These are phyloP conservation scores for Trichoderma polysporum DNA, from an alignment of 2,329 filamentous ascomycete genomes.

Conservation along the genomic window DNA sequence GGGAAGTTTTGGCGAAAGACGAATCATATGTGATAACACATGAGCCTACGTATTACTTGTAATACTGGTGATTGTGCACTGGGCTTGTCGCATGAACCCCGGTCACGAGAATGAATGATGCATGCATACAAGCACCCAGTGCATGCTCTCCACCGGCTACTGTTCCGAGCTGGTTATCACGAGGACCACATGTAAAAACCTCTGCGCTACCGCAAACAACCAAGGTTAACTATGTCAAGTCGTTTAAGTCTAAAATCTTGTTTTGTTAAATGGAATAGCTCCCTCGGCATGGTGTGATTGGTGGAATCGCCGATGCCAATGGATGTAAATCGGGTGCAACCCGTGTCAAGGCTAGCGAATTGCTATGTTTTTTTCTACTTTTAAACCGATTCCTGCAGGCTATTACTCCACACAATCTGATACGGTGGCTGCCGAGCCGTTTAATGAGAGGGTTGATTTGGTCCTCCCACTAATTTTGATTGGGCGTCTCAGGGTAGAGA, in stretches of 20 bases:
- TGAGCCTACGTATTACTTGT: background rate
- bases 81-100: background rate
- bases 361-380: constrained; percentile 3
- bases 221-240: background rate
- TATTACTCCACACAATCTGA: constrained; percentile 1
- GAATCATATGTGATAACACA: no score
- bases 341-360: background rate
- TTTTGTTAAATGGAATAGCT: background rate
- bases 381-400: background rate
- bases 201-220: background rate
- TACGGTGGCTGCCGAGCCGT: background rate
- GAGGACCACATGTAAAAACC: background rate
- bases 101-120: background rate
- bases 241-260: background rate
- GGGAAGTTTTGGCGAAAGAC: background rate
- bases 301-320: background rate
- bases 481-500: background rate
- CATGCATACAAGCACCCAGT: no score
- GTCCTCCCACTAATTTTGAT: background rate
- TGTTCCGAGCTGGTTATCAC: background rate
- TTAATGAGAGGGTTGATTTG: constrained; percentile 6
- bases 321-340: background rate
- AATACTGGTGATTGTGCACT: background rate
- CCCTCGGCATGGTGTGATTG: background rate
- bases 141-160: background rate